These are phyloP conservation scores for Cutaneotrichosporon sp. DNA, from an alignment of 1,284 basidiomycete species.

Conservation along the genomic window DNA sequence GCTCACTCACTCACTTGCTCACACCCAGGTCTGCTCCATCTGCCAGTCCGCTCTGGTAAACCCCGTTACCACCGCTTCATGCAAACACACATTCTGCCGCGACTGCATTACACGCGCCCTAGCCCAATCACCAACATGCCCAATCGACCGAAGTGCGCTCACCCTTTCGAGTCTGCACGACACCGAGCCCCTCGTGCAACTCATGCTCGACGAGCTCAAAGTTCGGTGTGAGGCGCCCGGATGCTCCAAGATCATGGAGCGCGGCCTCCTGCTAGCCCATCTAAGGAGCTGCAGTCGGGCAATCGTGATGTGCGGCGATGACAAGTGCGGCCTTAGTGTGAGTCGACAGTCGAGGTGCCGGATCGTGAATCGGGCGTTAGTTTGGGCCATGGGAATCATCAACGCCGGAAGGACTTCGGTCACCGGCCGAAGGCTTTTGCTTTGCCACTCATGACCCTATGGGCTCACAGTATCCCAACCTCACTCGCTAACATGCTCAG, in stretches of 20 bases:
- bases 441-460: no score
- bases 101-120: constrained; percentile 68
- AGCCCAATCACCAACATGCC: constrained; percentile 55
- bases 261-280: constrained; percentile 64
- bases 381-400: no score
- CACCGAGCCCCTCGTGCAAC: constrained; percentile 22
- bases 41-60: constrained; percentile 75
- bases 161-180: constrained; percentile 23
- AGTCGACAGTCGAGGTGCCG: constrained; percentile 44
- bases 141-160: constrained; percentile 71
- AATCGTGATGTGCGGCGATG: constrained; percentile 55
- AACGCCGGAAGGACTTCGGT: neutral
- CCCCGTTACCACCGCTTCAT: constrained; percentile 62
- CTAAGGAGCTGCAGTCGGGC: constrained; percentile 61
- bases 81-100: constrained; percentile 75
- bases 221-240: constrained; percentile 60
- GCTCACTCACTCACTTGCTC: neutral
- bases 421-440: no score
- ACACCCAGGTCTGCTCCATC: constrained; percentile 67
- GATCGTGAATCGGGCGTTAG: no score
- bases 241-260: constrained; percentile 62
- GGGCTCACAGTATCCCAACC: no score
- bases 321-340: constrained; percentile 48
- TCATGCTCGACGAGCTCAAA: constrained; percentile 71
- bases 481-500: no score